Percentiles rank a stretch among this genome's conserved stretches.
Conservation (phyloP, 306 rosid genomes). For the Castanea crenata region DNA sequence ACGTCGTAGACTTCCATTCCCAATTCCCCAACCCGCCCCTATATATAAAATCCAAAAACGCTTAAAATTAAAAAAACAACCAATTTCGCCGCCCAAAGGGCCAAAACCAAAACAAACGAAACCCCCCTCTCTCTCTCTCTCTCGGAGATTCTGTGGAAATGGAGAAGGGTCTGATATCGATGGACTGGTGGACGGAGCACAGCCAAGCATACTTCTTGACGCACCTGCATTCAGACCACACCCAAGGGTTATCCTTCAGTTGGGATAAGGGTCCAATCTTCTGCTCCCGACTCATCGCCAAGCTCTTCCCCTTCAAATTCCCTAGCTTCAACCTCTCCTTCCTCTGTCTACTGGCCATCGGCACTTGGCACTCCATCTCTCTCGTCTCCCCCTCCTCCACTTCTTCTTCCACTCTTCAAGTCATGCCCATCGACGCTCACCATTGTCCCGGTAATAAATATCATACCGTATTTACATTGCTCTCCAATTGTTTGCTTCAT, state of each 20-base stretch:
- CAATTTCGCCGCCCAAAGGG: not conserved
- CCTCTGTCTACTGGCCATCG: conserved; percentile 45
- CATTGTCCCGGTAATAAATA: conserved; percentile 56
- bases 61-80: not conserved
- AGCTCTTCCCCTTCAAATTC: conserved; percentile 59
- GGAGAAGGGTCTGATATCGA: conserved; percentile 55
- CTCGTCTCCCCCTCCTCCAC: conserved; percentile 39
- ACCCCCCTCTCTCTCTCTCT: not conserved
- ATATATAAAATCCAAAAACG: not conserved
- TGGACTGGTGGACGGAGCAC: conserved; percentile 57
- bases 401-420: conserved; percentile 22
- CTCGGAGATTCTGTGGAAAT: conserved; percentile 8
- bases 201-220: conserved; percentile 69
- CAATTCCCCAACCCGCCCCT: not conserved
- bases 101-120: not conserved
- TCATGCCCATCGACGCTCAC: conserved; percentile 62
- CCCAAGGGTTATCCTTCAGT: conserved; percentile 51
- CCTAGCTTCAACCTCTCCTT: conserved; percentile 55
- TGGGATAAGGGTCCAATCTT: conserved; percentile 63
- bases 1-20: not conserved
- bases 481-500: conserved; percentile 23
- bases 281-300: conserved; percentile 70
- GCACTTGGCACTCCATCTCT: conserved; percentile 43
- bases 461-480: not conserved
- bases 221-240: conserved; percentile 76